Evolutionary conservation across 805 yeast species (phyloP), one percentile per base, ranked within the genome.

Genomic region (Pichia manshurica): DNA sequence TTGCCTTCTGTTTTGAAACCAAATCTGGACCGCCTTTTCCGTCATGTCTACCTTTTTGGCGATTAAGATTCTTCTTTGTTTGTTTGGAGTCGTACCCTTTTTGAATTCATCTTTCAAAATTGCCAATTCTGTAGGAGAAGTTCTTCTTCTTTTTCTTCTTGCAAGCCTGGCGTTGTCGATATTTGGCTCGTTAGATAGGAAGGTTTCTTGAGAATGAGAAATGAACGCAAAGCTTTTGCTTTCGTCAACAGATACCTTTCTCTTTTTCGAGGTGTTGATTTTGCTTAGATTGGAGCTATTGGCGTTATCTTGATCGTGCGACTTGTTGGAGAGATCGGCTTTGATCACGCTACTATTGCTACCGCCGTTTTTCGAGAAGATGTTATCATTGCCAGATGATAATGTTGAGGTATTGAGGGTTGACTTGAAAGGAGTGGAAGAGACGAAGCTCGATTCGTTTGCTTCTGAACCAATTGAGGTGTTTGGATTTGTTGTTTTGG

Each of bases 1-100:
- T 67, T 91, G 97, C 65, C 99, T 79, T 65, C 82, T 86, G 67
- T 93, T 93, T 69, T 93, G 99, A 69, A 93, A 93, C 99, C 99
- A 93, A 53, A 91, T 88, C 69, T 93, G 99, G 32, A 93, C 96
- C 2, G 97, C 96, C 65, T 90, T 88, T 65, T 90, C 97, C n/a
- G 91, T 80, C 98, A 93, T 93, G 56, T 81, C 82, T 36, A 93
- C 95, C 54, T 73, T 78, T 28, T 70, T 65, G 4, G 98, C 96
- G 54, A 93, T 86, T 54, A 82, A 85, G 39, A 78, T 72, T 56
- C 98, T 79, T 60, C 84, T 75, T 39, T 74, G 68, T 63, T 82
- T 84, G 61, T 84, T 83, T 40, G 99, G 99, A 43, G 95, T 87
- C 39, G 81, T 72, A 50, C 95, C 89, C 42, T 69, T 61, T 43